Base-by-base conservation (phyloP, 2,329 filamentous ascomycete genomes). In the Calycina marina region DNA sequence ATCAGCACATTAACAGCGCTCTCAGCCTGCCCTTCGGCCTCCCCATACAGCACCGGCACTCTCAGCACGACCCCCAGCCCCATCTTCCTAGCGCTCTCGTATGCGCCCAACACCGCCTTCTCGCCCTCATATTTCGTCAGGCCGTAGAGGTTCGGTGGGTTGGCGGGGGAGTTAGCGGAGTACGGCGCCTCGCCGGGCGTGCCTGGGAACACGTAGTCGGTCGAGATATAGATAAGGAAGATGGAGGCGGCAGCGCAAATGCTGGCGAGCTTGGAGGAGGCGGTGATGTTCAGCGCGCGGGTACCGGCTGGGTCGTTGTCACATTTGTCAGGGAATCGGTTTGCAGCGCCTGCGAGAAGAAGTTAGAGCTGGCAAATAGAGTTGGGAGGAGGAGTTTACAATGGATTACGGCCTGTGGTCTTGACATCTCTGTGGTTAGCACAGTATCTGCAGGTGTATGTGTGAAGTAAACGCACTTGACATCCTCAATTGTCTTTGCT, bases 271-370 rank as follows among this genome's bases (percentile, higher is more conserved):
- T 59, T 57, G 29, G 63, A 59, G 28, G 81, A 79, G 2, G 83
- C 78, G 3, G 71, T 64, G 9, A 88, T 72, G 49, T 93, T 93
- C 46, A 92, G 62, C 12, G 66, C 67, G 38, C 68, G 69, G 3
- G 84, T 82, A 33, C 72, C 79, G 37, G 76, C 69, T 3, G 84
- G 85, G 52, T 93, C 72, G 42, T 71, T 68, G 46, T 85, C 78
- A 49, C 85, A 88, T 51, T 79, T 78, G 56, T 93, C 85, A 2
- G 86, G 85, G 48, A 78, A 92, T 40, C 83, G 74, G 55, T 93
- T 86, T 28, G 85, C 85, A 25, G 85, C 86, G 51, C 80, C 80
- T 86, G 34, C 10, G 30, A 34, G 16, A 5, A 3, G 20, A n/a
- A n/a, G n/a, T 43, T 25, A 22, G 20, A 6, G 6, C 20, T 22